A percentile compares a stretch with the other conserved stretches of the same genome.
These are phyloP conservation scores for Mucor racemosus DNA, from an alignment of 371 early-diverging fungal genomes.

Conservation along the genomic window DNA sequence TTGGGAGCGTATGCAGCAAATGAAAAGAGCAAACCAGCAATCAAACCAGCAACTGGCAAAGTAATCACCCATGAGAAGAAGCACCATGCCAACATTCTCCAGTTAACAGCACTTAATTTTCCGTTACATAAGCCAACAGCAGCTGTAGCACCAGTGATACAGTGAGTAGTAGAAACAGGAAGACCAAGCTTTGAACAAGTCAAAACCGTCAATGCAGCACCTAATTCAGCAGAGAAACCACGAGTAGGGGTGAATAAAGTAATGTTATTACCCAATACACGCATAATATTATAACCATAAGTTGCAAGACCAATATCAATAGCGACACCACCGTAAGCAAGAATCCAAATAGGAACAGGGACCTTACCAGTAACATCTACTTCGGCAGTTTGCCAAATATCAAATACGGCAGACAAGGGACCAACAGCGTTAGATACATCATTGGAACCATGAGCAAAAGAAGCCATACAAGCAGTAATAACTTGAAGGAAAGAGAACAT, in stretches of 20 bases:
- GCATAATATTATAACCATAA: slow-evolving; percentile 75
- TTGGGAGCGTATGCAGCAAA: slow-evolving; percentile 19
- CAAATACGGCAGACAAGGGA: slow-evolving; percentile 70
- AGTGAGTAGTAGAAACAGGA: slow-evolving; percentile 92
- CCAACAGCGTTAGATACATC: slow-evolving; percentile 92
- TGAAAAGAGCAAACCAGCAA: slow-evolving; percentile 68
- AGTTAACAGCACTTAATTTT: slow-evolving; percentile 73
- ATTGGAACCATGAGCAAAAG: slow-evolving; percentile 90
- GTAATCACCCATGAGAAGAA: slow-evolving; percentile 85
- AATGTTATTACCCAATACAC: slow-evolving; percentile 83
- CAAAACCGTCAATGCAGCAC: slow-evolving; percentile 83
- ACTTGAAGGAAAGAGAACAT: slow-evolving; percentile 88
- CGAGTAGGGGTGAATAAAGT: slow-evolving; percentile 83
- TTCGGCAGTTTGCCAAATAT: slow-evolving; percentile 67
- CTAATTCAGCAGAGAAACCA: slow-evolving; percentile 86
- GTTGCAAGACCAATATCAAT: slow-evolving; percentile 83
- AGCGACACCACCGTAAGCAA: slow-evolving; percentile 77
- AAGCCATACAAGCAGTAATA: slow-evolving; percentile 81
- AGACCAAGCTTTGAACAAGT: slow-evolving; percentile 82
- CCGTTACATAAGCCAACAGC: slow-evolving; percentile 87
- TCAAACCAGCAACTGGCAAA: slow-evolving; percentile 73
- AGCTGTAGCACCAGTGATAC: slow-evolving; percentile 86
- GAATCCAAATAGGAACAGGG: slow-evolving; percentile 76
- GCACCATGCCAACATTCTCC: slow-evolving; percentile 76
- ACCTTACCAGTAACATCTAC: slow-evolving; percentile 58